Conservation (phyloP, 495 filamentous ascomycete genomes). For the Daldinia caldariorum region DNA sequence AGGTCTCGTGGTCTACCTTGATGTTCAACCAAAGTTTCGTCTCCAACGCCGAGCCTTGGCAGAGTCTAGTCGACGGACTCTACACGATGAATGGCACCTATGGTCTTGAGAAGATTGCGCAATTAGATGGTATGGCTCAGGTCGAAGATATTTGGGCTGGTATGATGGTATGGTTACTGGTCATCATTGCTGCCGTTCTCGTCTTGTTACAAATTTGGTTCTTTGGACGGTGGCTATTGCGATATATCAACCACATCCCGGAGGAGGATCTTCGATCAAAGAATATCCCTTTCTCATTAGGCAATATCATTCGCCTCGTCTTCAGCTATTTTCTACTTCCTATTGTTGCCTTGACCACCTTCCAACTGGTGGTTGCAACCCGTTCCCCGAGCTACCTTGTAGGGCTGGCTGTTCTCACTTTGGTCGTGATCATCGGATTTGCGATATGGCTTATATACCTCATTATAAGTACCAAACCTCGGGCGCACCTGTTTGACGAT, state of each 20-base stretch:
- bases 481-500: conserved; percentile 90
- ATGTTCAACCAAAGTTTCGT: conserved; percentile 96
- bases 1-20: conserved; percentile 84
- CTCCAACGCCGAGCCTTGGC: conserved; percentile 67
- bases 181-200: conserved; percentile 73
- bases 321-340: conserved; percentile 93
- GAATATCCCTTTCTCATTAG: conserved; percentile 91
- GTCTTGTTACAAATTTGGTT: conserved; percentile 83
- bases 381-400: conserved; percentile 74
- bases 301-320: conserved; percentile 86
- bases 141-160: conserved; percentile 90
- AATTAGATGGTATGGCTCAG: conserved; percentile 82
- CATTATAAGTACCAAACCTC: conserved; percentile 81
- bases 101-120: conserved; percentile 79
- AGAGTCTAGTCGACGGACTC: conserved; percentile 81
- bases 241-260: conserved; percentile 71
- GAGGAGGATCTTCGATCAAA: conserved; percentile 89
- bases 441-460: conserved; percentile 81
- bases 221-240: conserved; percentile 75
- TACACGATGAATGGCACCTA: conserved; percentile 77
- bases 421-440: conserved; percentile 75
- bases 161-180: conserved; percentile 85
- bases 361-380: conserved; percentile 83
- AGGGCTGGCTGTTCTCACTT: conserved; percentile 75
- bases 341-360: conserved; percentile 84